Base-by-base conservation (phyloP, 257 asterid species). In the Henckelia pumila region DNA sequence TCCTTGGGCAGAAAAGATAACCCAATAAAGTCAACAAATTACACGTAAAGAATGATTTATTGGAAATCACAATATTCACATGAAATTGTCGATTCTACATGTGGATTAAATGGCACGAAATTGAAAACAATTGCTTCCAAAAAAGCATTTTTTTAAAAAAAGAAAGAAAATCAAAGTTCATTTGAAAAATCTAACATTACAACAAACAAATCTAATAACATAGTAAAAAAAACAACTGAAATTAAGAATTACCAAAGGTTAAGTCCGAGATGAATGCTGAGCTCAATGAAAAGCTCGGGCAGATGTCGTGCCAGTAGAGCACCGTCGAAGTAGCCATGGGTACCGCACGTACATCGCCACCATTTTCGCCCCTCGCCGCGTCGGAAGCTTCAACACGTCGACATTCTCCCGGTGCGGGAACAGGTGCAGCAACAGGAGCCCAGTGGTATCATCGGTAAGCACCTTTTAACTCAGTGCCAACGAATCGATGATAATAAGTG, bases 381-480 rank as follows among this genome's bases (percentile, higher is more conserved):
- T 88, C 63, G 80, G 85, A 7, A 91, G 80, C 84, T 72, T 84
- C 86, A 86, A 73, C 5, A 91, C 84, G 79, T 91, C 97, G 63
- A 91, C 95, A 85, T 88, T 91, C 71, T 91, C 97, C 28, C 97
- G 87, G 80, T 91, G 97, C 0, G 88, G 95, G 59, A 88, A 86
- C 61, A 91, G 95, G 75, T 88, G 85, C 63, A 91, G 75, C 73
- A 88, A 85, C 75, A 85, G 75, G 72, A 91, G 73, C 53, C 89
- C 89, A 52, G 89, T 85, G 59, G 80, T 69, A 22, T 76, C 83
- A 64, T 87, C 93, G 16, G 72, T 85, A 53, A 77, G 47, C 4
- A 88, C 56, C 84, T 78, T 88, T 83, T 91, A 91, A n/a, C n/a
- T n/a, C n/a, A n/a, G n/a, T n/a, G n/a, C n/a, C n/a, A n/a, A n/a